These are phyloP conservation scores for Vaccinium corymbosum DNA, from an alignment of 148 eudicot genomes.

Conservation along the genomic window DNA sequence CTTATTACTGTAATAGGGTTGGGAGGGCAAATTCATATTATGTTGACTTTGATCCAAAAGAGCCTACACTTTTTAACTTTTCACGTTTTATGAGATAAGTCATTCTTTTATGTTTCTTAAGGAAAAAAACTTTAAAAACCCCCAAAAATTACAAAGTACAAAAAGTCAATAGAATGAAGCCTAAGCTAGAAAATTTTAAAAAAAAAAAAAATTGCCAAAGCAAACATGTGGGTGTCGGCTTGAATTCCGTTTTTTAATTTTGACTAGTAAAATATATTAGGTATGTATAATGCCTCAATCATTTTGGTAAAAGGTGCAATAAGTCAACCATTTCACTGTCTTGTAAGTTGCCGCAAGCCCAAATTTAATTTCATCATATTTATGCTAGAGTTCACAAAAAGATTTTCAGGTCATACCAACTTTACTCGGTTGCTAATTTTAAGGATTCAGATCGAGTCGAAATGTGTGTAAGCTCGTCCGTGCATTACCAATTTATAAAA, in stretches of 20 bases:
- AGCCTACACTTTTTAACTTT: not conserved
- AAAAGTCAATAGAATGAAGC: no score
- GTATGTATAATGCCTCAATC: not conserved
- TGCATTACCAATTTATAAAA: not conserved
- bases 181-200: no score
- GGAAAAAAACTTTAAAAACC: no score
- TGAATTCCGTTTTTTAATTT: not conserved
- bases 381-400: not conserved
- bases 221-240: conserved; percentile 7
- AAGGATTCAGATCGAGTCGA: not conserved
- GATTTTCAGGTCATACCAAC: not conserved
- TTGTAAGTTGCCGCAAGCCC: not conserved
- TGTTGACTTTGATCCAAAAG: conserved; percentile 7
- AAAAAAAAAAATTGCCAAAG: no score
- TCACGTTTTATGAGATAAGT: no score
- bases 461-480: not conserved
- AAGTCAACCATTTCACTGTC: not conserved
- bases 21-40: not conserved
- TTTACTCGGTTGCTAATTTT: not conserved
- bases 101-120: no score
- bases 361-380: not conserved
- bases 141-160: no score
- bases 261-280: not conserved
- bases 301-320: not conserved
- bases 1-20: not conserved